Percentiles rank a stretch among this genome's conserved stretches.
phyloP scores from a whole-genome alignment of 257 asterid species.

The Agastache rugosa region DNA sequence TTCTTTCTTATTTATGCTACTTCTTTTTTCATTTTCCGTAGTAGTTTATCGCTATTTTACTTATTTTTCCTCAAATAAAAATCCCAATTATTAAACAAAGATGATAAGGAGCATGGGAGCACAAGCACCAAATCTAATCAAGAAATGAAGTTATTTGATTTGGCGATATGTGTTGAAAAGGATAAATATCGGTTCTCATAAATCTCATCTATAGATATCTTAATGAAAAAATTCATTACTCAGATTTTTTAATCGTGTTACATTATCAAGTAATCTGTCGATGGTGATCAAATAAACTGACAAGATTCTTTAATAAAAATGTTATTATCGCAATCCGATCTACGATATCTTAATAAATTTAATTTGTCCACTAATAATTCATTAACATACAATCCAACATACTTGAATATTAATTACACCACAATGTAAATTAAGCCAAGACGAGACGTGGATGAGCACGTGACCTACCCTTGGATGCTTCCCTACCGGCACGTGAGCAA shows the following conservation, averaged over 20 bases:
- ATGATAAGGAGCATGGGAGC: background rate
- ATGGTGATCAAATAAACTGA: background rate
- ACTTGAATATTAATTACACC: background rate
- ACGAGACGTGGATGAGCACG: slow-evolving; percentile 22
- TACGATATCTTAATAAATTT: background rate
- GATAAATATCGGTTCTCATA: background rate
- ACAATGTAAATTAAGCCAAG: background rate
- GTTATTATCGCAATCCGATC: background rate
- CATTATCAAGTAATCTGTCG: background rate
- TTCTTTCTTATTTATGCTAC: background rate
- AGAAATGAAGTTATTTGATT: background rate
- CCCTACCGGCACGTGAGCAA: slow-evolving; percentile 3
- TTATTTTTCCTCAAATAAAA: no score
- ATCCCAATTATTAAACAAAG: no score
- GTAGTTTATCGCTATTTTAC: no score
- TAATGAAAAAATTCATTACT: background rate
- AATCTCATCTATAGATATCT: background rate
- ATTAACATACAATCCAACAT: background rate
- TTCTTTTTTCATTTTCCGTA: no score
- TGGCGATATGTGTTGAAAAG: background rate
- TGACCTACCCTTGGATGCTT: slow-evolving; percentile 18
- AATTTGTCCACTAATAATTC: background rate
- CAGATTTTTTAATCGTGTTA: background rate
- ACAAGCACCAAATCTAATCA: background rate
- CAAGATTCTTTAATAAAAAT: background rate